Evolutionary conservation across 352 stramenopile species (phyloP), one percentile per base, ranked within the genome.

Genomic region (Phytopythium ostracodes): DNA sequence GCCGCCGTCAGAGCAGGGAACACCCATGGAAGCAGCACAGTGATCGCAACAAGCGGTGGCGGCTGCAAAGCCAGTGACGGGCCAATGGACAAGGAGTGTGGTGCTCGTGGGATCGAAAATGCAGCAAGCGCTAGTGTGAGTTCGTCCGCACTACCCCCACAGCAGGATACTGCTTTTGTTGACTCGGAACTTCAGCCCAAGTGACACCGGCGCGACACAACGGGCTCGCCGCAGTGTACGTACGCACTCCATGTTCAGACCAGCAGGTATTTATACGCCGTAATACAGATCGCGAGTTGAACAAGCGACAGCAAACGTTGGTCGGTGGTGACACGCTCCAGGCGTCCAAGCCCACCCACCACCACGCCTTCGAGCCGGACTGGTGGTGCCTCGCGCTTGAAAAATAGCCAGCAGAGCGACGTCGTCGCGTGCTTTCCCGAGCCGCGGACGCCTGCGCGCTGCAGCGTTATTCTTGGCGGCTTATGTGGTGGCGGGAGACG

Each of bases 251-350:
- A 31, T 36, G 24, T 22, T 4, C 25, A 54, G 47, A 54, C 11
- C 27, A 27, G 27, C 47, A 24, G 25, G 47, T 54, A 54, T 54
- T 54, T 54, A 54, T 54, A 54, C 47, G 24, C 27, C 14, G 25
- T n/a, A 54, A 38, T 54, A 54, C 47, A 54, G 25, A 49, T 25
- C 40, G 17, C 40, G 40, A 15, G 40, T 44, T 44, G 42, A 49
- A 49, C 42, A 27, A 25, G 42, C n/a, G 42, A 17, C 42, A 25
- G 20, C 42, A 25, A 49, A 20, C 42, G 40, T 44, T 6, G 15
- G 29, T 33, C 17, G 15, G 29, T 33, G 3, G 29, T 33, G 29
- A 3, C 4, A 22, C 9, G 40, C 22, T 20, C 40, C 40, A 44
- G 38, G 1, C 40, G 17, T 44, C 17, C 40, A 49, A 49, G 33